Percentiles rank a stretch among this genome's conserved stretches.
phyloP scores from a whole-genome alignment of 345 rosid species.

The Rhodomyrtus tomentosa region DNA sequence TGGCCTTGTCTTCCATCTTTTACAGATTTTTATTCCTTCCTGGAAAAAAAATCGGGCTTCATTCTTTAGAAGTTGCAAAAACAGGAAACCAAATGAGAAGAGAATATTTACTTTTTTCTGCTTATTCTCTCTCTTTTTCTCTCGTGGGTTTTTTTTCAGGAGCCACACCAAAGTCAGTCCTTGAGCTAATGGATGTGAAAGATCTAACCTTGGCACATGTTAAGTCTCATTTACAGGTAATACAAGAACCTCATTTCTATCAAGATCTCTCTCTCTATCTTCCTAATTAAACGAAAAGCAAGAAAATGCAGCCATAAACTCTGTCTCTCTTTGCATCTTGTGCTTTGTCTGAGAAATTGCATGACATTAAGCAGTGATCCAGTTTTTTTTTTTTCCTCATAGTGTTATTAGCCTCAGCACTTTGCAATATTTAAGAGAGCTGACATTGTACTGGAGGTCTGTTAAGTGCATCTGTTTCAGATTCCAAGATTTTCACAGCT shows the following conservation, averaged over 20 bases:
- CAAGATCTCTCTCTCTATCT: neutral
- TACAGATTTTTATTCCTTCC: neutral
- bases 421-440: neutral
- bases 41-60: neutral
- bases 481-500: slow-evolving; percentile 38
- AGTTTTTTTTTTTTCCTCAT: neutral
- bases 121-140: neutral
- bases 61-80: neutral
- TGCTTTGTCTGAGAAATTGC: neutral
- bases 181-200: slow-evolving; percentile 98
- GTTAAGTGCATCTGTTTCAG: slow-evolving; percentile 13
- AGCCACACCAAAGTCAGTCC: slow-evolving; percentile 98
- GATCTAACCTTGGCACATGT: slow-evolving; percentile 99
- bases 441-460: neutral
- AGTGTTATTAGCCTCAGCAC: neutral
- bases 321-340: neutral
- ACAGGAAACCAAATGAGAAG: neutral
- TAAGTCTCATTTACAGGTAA: slow-evolving; percentile 96
- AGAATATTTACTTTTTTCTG: neutral
- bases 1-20: neutral
- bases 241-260: neutral
- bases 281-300: neutral
- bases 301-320: neutral
- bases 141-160: slow-evolving; percentile 21
- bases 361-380: neutral